phyloP scores from a whole-genome alignment of 805 yeast species.

The Candida sakaeoensis region DNA sequence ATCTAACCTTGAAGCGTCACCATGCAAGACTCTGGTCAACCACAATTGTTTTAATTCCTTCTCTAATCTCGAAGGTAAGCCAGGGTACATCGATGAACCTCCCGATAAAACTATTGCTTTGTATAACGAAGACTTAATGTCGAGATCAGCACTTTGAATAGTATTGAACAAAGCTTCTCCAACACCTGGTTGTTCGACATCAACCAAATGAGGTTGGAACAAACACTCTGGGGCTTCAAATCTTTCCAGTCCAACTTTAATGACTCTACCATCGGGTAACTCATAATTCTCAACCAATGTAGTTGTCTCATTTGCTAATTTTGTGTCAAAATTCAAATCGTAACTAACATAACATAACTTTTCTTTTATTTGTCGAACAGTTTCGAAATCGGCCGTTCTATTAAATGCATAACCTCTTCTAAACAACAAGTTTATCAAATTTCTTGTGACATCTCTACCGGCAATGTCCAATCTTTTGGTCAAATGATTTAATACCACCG shows the following conservation, averaged over 20 bases:
- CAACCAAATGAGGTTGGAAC: conserved; percentile 93
- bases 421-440: conserved; percentile 81
- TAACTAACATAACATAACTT: conserved; percentile 93
- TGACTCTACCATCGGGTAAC: conserved; percentile 93
- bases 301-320: conserved; percentile 90
- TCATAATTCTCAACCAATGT: conserved; percentile 88
- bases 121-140: conserved; percentile 81
- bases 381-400: conserved; percentile 97
- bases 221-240: conserved; percentile 96
- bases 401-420: conserved; percentile 98
- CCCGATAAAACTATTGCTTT: conserved; percentile 94
- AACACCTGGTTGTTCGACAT: conserved; percentile 94
- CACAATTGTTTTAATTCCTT: conserved; percentile 95
- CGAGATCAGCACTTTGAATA: conserved; percentile 92
- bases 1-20: conserved; percentile 80
- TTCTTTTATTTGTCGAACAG: conserved; percentile 96
- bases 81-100: conserved; percentile 98
- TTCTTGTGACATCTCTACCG: conserved; percentile 97
- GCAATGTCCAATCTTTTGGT: conserved; percentile 94
- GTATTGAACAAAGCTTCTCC: conserved; percentile 92
- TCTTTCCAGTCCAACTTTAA: conserved; percentile 91
- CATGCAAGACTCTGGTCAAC: conserved; percentile 83
- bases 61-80: conserved; percentile 91
- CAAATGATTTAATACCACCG: conserved; percentile 91
- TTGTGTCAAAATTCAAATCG: conserved; percentile 85